These are phyloP conservation scores for Rutstroemia sp. DNA, from an alignment of 2,329 filamentous ascomycete species.

Conservation along the genomic window DNA sequence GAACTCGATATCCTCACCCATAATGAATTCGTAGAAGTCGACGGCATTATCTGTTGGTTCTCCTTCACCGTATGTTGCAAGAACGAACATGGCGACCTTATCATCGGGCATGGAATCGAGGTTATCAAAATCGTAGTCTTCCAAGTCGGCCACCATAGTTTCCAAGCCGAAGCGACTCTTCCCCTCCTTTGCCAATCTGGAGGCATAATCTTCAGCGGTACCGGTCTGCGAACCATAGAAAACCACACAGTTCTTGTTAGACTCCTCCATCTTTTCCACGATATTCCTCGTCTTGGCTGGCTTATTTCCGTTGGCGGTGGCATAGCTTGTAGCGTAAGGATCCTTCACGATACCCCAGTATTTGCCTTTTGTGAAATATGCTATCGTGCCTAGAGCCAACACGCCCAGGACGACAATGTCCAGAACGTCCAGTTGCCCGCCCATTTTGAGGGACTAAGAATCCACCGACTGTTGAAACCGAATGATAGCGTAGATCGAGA, in stretches of 20 bases:
- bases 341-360: conserved; percentile 87
- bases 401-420: conserved; percentile 85
- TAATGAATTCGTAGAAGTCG: conserved; percentile 97
- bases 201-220: conserved; percentile 97
- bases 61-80: conserved; percentile 96
- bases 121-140: conserved; percentile 96
- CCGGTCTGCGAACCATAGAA: conserved; percentile 99
- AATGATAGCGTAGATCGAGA: neutral
- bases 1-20: conserved; percentile 72
- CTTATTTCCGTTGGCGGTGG: conserved; percentile 62
- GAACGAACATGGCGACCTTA: conserved; percentile 88
- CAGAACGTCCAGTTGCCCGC: conserved; percentile 97
- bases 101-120: conserved; percentile 82
- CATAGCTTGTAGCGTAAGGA: conserved; percentile 72
- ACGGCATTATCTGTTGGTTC: conserved; percentile 98
- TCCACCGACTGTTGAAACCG: neutral
- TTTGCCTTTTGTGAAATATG: conserved; percentile 97
- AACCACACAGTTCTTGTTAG: conserved; percentile 92
- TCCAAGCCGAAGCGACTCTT: conserved; percentile 93
- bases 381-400: conserved; percentile 78
- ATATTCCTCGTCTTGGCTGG: conserved; percentile 85
- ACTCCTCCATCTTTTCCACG: conserved; percentile 91
- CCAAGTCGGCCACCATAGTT: conserved; percentile 96
- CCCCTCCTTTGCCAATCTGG: conserved; percentile 91
- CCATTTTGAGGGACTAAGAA: conserved; percentile 9